Conservation (phyloP, 2,329 filamentous ascomycete genomes). For the Cladosporium oxysporum region DNA sequence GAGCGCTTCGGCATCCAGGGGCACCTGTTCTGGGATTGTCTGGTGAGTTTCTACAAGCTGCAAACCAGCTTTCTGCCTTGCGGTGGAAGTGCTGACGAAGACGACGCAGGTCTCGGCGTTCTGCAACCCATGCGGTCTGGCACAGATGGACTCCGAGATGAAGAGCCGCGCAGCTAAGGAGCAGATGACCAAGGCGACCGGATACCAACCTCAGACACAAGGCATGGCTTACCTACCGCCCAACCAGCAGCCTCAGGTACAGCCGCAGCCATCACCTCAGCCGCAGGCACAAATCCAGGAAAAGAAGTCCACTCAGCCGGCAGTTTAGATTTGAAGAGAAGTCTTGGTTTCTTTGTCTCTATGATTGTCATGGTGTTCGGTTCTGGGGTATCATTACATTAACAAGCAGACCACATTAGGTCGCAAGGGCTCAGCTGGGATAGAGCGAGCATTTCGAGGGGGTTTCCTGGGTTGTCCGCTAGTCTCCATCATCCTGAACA, state of each 20-base stretch:
- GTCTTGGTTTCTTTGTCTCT: background rate
- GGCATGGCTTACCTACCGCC: constrained; percentile 12
- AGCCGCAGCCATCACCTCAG: background rate
- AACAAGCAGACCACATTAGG: background rate
- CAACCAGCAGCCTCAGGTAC: background rate
- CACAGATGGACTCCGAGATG: constrained; percentile 28
- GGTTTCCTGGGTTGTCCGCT: background rate
- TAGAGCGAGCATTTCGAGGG: background rate
- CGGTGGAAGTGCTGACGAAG: background rate
- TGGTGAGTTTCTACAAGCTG: background rate
- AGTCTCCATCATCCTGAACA: constrained; percentile 47
- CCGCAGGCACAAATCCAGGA: background rate
- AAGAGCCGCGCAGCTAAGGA: constrained; percentile 25
- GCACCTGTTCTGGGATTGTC: constrained; percentile 21
- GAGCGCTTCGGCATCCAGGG: constrained; percentile 23
- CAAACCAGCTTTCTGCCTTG: background rate
- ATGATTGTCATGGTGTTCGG: background rate
- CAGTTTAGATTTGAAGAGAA: background rate
- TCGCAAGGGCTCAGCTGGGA: background rate
- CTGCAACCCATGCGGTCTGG: constrained; percentile 24
- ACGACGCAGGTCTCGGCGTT: constrained; percentile 4
- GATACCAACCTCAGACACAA: constrained; percentile 7
- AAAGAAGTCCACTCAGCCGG: background rate
- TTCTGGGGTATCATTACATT: constrained; percentile 8
- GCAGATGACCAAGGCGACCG: background rate